These are phyloP conservation scores for Caryopteris hybrid DNA, from an alignment of 305 asterid genomes.

Conservation along the genomic window DNA sequence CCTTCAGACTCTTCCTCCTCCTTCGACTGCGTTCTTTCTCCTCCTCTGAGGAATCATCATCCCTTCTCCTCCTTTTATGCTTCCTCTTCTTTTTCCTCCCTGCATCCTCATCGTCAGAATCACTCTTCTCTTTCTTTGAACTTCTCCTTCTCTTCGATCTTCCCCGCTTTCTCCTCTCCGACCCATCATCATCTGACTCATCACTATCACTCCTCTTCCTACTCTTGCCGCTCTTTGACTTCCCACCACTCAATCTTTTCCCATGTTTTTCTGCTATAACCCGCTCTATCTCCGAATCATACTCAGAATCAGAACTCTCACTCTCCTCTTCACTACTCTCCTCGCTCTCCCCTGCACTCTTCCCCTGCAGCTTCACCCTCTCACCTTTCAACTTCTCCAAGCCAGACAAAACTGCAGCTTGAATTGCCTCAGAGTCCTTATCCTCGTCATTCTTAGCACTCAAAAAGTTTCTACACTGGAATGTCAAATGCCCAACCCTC, in stretches of 20 bases:
- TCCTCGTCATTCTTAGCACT: constrained; percentile 69
- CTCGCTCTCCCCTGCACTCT: constrained; percentile 21
- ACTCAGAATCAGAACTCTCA: constrained; percentile 81
- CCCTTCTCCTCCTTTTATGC: constrained; percentile 59
- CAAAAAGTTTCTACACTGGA: constrained; percentile 92
- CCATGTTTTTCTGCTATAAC: constrained; percentile 54
- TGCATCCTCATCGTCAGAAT: constrained; percentile 58
- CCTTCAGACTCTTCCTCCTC: constrained; percentile 58
- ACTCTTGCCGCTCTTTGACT: constrained; percentile 27
- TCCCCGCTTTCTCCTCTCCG: constrained; percentile 49
- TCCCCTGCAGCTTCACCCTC: constrained; percentile 48
- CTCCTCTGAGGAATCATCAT: constrained; percentile 50
- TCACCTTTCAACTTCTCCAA: constrained; percentile 79
- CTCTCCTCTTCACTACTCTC: constrained; percentile 57
- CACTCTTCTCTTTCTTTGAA: constrained; percentile 44
- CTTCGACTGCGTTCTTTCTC: constrained; percentile 44
- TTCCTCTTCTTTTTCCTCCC: constrained; percentile 51
- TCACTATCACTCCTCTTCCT: constrained; percentile 39
- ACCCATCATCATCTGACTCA: constrained; percentile 41
- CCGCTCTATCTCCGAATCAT: constrained; percentile 84
- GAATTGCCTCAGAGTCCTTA: constrained; percentile 51
- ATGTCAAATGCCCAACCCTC: constrained; percentile 91
- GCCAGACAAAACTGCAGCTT: constrained; percentile 64
- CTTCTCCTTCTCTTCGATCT: constrained; percentile 64
- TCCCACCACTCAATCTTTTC: constrained; percentile 33